Percentiles rank a stretch among this genome's conserved stretches.
These are phyloP conservation scores for Saturnispora bothae DNA, from an alignment of 805 yeast species.

Conservation along the genomic window DNA sequence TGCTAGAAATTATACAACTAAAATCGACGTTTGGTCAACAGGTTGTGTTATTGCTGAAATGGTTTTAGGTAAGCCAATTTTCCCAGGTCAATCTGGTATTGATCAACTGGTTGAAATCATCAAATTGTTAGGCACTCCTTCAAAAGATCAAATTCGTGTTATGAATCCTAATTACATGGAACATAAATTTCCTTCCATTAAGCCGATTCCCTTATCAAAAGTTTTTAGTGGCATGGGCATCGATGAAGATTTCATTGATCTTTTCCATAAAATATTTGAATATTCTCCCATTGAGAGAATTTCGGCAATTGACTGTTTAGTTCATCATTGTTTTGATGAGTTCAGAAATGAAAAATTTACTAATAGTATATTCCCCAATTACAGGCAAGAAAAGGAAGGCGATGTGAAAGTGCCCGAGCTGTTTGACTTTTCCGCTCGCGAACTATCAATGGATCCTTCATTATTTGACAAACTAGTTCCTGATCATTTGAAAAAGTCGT, in stretches of 20 bases:
- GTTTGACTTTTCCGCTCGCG: slow-evolving; percentile 43
- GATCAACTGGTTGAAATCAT: slow-evolving; percentile 96
- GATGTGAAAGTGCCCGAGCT: slow-evolving; percentile 32
- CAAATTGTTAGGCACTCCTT: slow-evolving; percentile 91
- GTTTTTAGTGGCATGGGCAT: slow-evolving; percentile 55
- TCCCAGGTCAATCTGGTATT: slow-evolving; percentile 96
- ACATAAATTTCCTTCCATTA: slow-evolving; percentile 83
- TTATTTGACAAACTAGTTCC: slow-evolving; percentile 35
- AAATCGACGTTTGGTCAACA: slow-evolving; percentile 95
- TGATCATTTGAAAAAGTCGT: slow-evolving; percentile 25
- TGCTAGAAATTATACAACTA: slow-evolving; percentile 91
- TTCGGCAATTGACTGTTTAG: slow-evolving; percentile 44
- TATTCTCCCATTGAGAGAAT: slow-evolving; percentile 62
- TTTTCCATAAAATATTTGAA: slow-evolving; percentile 47
- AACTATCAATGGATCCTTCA: slow-evolving; percentile 35
- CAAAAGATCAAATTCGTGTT: slow-evolving; percentile 79
- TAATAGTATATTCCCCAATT: slow-evolving; percentile 21
- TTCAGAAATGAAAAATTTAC: slow-evolving; percentile 27
- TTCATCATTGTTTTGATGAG: slow-evolving; percentile 46
- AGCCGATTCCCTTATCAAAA: slow-evolving; percentile 62
- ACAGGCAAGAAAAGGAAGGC: slow-evolving; percentile 27
- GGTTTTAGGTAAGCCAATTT: slow-evolving; percentile 88
- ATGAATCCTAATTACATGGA: slow-evolving; percentile 98
- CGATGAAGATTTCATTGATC: slow-evolving; percentile 42
- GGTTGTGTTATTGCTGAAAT: slow-evolving; percentile 98